Evolutionary conservation across 371 early-diverging fungal species (phyloP).

Genomic region (Mucor plumbeus): DNA sequence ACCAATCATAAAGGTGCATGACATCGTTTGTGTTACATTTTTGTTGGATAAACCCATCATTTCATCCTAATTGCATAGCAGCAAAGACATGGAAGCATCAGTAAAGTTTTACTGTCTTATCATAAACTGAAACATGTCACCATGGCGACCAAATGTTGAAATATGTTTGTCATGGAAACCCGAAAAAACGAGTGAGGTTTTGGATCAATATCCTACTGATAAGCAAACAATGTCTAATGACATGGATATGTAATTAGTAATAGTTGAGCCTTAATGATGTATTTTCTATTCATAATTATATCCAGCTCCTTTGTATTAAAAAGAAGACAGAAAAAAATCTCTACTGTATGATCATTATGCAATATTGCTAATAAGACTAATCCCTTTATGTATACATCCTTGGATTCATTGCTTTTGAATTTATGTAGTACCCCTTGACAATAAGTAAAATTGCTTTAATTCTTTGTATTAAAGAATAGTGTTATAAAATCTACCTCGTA

Average conservation of each 20-base stretch:
- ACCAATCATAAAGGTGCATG: slow-evolving; percentile 3
- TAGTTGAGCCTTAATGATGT: too few species aligned
- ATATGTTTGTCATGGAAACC: not conserved
- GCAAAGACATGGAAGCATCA: not conserved
- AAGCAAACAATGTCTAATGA: too few species aligned
- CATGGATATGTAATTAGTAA: too few species aligned
- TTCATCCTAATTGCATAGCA: not conserved
- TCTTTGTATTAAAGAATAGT: not conserved
- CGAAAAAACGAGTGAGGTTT: not conserved
- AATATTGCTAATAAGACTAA: not conserved
- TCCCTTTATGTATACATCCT: not conserved
- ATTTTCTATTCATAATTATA: too few species aligned
- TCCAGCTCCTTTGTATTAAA: too few species aligned
- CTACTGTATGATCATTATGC: not conserved
- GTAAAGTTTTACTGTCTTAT: not conserved
- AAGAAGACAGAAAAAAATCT: too few species aligned
- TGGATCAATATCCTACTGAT: too few species aligned
- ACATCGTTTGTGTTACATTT: slow-evolving; percentile 10
- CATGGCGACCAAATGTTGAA: not conserved
- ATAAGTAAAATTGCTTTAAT: not conserved
- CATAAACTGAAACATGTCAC: not conserved
- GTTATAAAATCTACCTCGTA: too few species aligned
- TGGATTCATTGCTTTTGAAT: not conserved
- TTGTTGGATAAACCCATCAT: slow-evolving; percentile 8
- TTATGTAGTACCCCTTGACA: not conserved